Conservation (phyloP, 148 eudicot genomes). For the Limonium bicolor region DNA sequence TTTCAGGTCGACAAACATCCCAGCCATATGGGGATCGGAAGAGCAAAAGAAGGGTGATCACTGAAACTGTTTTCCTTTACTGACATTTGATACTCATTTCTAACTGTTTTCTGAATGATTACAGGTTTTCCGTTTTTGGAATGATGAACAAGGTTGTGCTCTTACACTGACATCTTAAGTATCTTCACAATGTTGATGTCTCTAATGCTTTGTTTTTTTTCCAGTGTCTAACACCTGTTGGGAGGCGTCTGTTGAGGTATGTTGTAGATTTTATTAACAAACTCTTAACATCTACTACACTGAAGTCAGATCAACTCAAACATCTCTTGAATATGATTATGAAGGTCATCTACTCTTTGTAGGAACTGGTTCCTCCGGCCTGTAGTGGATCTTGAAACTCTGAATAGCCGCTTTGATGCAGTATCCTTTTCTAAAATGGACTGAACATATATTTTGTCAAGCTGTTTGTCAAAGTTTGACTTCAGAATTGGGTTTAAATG, state of each 20-base stretch:
- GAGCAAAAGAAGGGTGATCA: conserved; percentile 97
- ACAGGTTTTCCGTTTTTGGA: conserved; percentile 97
- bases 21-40: conserved; percentile 99
- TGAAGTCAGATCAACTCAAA: no score
- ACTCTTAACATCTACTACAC: no score
- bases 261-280: no score
- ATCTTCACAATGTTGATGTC: no score
- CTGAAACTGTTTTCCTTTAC: conserved; percentile 7
- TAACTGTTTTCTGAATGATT: conserved; percentile 5
- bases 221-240: conserved; percentile 96
- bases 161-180: no score
- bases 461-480: no score
- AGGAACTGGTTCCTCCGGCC: conserved; percentile 99
- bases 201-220: no score
- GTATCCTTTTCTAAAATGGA: conserved; percentile 93
- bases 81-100: conserved; percentile 4
- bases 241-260: conserved; percentile 89
- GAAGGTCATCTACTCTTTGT: no score
- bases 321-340: no score
- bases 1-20: conserved; percentile 97
- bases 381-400: conserved; percentile 56
- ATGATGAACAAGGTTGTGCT: conserved; percentile 98
- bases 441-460: no score
- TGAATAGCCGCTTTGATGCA: conserved; percentile 76
- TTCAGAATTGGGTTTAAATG: no score